These are phyloP conservation scores for Hanseniaspora gamundiae DNA, from an alignment of 1,139 yeast species.

Conservation along the genomic window DNA sequence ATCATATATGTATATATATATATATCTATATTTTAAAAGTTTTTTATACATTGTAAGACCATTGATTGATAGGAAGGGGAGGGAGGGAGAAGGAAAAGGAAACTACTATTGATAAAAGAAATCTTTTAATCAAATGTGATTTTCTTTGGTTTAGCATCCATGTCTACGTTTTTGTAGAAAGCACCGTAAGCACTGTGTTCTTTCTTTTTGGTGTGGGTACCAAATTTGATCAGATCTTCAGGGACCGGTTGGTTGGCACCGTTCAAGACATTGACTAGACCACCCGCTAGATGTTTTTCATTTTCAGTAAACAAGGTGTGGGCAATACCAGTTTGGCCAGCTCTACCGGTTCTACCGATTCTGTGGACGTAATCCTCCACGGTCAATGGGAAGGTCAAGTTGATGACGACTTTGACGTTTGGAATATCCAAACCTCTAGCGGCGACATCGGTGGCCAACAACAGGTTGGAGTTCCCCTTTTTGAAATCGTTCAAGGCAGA, in stretches of 20 bases:
- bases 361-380: conserved; percentile 97
- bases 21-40: too few relatives aligned
- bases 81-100: too few relatives aligned
- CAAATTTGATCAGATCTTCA: conserved; percentile 88
- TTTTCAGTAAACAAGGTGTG: conserved; percentile 94
- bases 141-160: conserved; percentile 80
- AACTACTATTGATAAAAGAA: too few relatives aligned
- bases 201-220: conserved; percentile 96
- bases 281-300: conserved; percentile 94
- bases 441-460: conserved; percentile 97
- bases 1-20: too few relatives aligned
- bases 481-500: conserved; percentile 79
- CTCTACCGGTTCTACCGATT: conserved; percentile 98
- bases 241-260: conserved; percentile 96
- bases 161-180: conserved; percentile 83
- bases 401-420: conserved; percentile 89
- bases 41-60: too few relatives aligned
- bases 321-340: conserved; percentile 90
- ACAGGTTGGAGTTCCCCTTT: conserved; percentile 57
- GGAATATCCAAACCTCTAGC: conserved; percentile 98
- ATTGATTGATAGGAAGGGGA: too few relatives aligned
- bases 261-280: conserved; percentile 76
- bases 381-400: conserved; percentile 92
- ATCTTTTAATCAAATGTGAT: conserved; percentile 48
- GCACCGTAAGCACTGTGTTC: conserved; percentile 96